Conservation (phyloP, 2,329 filamentous ascomycete species). For the Hymenotorrendiella dingleyae region DNA sequence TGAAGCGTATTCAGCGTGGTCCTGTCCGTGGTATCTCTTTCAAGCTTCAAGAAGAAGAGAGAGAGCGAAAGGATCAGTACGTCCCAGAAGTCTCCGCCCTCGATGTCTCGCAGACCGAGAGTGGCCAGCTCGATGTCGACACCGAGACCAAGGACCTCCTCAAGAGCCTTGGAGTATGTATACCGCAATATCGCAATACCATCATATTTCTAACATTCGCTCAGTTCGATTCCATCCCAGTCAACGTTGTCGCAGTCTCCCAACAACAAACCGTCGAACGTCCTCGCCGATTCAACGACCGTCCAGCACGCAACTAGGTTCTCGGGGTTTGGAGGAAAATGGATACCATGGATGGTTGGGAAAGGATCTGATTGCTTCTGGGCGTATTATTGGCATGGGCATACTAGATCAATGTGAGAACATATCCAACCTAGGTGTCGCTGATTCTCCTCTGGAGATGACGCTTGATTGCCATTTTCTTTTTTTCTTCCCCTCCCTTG, state of each 20-base stretch:
- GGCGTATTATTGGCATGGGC: slow-evolving; percentile 30
- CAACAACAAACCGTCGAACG: slow-evolving; percentile 86
- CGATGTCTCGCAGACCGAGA: slow-evolving; percentile 95
- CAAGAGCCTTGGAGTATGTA: slow-evolving; percentile 96
- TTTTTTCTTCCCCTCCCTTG: slow-evolving; percentile 8
- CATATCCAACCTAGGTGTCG: slow-evolving; percentile 75
- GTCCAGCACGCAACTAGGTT: slow-evolving; percentile 42
- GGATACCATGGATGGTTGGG: slow-evolving; percentile 18
- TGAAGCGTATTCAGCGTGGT: slow-evolving; percentile 99
- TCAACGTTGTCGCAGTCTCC: slow-evolving; percentile 87
- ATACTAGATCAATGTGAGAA: slow-evolving; percentile 54
- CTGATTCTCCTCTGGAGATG: slow-evolving; percentile 68
- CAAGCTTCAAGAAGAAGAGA: slow-evolving; percentile 99
- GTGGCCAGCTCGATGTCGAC: slow-evolving; percentile 90
- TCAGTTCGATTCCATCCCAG: slow-evolving; percentile 94
- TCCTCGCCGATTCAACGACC: slow-evolving; percentile 70
- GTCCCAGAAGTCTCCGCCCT: slow-evolving; percentile 98
- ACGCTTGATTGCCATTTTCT: slow-evolving; percentile 86
- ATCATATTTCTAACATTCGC: slow-evolving; percentile 27
- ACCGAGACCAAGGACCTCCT: slow-evolving; percentile 97
- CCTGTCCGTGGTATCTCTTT: slow-evolving; percentile 99
- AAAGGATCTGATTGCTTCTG: slow-evolving; percentile 27
- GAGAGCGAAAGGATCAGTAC: slow-evolving; percentile 99
- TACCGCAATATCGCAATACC: slow-evolving; percentile 2
- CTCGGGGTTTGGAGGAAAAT: slow-evolving; percentile 14